Evolutionary conservation across 2,329 filamentous ascomycete species (phyloP).

Genomic region (Epichloe glyceriae): DNA sequence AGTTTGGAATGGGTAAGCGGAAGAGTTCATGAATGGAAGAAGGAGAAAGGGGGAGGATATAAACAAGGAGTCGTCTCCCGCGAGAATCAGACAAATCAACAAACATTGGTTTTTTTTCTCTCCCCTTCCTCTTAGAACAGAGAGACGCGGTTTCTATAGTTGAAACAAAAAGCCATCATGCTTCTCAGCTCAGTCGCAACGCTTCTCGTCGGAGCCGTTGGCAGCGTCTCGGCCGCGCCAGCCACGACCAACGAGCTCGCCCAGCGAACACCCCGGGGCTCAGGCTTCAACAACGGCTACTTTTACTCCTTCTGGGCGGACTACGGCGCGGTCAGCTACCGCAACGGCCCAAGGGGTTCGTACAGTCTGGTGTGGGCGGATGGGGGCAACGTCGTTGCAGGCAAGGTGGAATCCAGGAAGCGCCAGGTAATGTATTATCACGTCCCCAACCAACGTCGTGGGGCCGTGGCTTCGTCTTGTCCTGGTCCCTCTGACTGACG

Average conservation of each 20-base stretch:
- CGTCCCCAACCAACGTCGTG: too few species aligned
- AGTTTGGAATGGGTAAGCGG: not conserved
- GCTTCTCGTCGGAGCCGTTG: not conserved
- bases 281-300: not conserved
- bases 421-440: constrained; percentile 22
- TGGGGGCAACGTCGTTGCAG: constrained; percentile 40
- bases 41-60: not conserved
- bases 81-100: too few species aligned
- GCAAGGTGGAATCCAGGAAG: constrained; percentile 43
- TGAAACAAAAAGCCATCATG: not conserved
- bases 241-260: not conserved
- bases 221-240: not conserved
- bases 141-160: not conserved
- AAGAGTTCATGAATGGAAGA: not conserved
- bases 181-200: not conserved
- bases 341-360: not conserved
- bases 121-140: not conserved
- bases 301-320: not conserved
- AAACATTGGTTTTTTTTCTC: not conserved
- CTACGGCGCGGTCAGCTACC: not conserved
- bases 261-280: not conserved
- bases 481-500: not conserved
- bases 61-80: not conserved
- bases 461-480: too few species aligned
- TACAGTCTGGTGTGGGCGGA: constrained; percentile 24